Evolutionary conservation across 345 rosid genomes (phyloP).

Genomic region (Linum usitatissimum): DNA sequence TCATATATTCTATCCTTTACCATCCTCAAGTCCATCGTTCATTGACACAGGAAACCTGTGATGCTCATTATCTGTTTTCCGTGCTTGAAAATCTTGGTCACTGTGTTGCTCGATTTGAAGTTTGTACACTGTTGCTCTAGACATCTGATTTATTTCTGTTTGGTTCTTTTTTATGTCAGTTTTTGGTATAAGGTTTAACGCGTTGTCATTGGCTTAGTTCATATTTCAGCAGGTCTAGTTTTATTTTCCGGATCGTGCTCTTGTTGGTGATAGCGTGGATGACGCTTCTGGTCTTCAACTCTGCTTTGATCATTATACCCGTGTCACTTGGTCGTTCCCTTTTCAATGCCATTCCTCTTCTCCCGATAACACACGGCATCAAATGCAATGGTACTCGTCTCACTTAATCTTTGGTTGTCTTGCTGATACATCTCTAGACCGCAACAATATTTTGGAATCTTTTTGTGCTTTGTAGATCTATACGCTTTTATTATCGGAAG

Average conservation of each 20-base stretch:
- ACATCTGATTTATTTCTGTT: neutral
- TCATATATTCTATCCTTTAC: neutral
- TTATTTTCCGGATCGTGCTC: conserved; percentile 72
- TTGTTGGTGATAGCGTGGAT: conserved; percentile 92
- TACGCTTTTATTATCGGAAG: conserved; percentile 94
- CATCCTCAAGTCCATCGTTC: neutral
- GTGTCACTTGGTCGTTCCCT: conserved; percentile 90
- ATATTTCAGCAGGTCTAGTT: conserved; percentile 62
- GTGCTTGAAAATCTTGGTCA: too few species aligned
- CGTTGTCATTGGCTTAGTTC: neutral
- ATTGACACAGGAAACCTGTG: neutral
- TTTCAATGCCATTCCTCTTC: conserved; percentile 84
- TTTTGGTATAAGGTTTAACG: neutral
- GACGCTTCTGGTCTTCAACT: conserved; percentile 86
- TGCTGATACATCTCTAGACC: neutral
- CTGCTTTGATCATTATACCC: conserved; percentile 78
- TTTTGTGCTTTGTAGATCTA: conserved; percentile 37
- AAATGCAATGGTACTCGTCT: conserved; percentile 77
- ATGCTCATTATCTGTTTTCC: too few species aligned
- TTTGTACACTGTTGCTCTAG: too few species aligned
- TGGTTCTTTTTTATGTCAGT: conserved; percentile 1
- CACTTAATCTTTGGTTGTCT: neutral
- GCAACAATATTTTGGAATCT: conserved; percentile 12
- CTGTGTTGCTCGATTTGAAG: too few species aligned
- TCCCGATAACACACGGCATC: conserved; percentile 94